Percentiles rank a stretch among this genome's conserved stretches.
Evolutionary conservation across 176 grass and related monocot species (phyloP).

Genomic region (Lolium rigidum): DNA sequence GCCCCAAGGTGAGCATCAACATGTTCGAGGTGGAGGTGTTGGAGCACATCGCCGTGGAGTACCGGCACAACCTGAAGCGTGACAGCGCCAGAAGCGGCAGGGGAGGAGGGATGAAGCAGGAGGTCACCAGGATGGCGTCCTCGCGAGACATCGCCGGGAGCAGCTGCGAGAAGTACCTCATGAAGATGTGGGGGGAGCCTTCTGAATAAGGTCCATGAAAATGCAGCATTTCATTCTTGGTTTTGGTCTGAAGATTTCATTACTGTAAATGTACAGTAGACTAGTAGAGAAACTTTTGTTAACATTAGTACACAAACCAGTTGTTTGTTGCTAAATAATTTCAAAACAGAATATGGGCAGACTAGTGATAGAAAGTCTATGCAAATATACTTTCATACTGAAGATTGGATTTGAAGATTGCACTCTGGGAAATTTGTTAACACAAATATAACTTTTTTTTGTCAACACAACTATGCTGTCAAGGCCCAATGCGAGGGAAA

Average conservation of each 20-base stretch:
- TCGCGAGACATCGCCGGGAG: constrained; percentile 56
- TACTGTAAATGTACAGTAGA: constrained; percentile 25
- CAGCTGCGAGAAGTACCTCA: constrained; percentile 73
- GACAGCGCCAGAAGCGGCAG: not conserved
- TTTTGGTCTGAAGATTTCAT: constrained; percentile 15
- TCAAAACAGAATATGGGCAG: not conserved
- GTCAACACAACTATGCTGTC: not conserved
- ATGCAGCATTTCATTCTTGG: not conserved
- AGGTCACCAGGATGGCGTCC: constrained; percentile 49
- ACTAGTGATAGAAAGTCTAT: not conserved
- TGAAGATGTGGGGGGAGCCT: constrained; percentile 80
- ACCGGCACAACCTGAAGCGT: constrained; percentile 81
- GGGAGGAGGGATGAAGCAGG: constrained; percentile 5
- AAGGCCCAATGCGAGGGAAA: too few species aligned
- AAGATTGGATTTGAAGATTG: not conserved
- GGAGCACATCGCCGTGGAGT: constrained; percentile 82
- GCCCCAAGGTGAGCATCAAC: constrained; percentile 70
- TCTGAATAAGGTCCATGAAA: constrained; percentile 31
- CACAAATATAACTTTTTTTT: not conserved
- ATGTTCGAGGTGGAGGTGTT: constrained; percentile 94
- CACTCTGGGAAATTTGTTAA: not conserved
- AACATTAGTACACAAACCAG: not conserved
- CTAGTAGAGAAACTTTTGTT: not conserved
- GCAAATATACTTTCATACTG: not conserved
- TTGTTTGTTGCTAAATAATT: constrained; percentile 18